Base-by-base conservation (phyloP, 495 filamentous ascomycete species). In the Penicillium ucsense region DNA sequence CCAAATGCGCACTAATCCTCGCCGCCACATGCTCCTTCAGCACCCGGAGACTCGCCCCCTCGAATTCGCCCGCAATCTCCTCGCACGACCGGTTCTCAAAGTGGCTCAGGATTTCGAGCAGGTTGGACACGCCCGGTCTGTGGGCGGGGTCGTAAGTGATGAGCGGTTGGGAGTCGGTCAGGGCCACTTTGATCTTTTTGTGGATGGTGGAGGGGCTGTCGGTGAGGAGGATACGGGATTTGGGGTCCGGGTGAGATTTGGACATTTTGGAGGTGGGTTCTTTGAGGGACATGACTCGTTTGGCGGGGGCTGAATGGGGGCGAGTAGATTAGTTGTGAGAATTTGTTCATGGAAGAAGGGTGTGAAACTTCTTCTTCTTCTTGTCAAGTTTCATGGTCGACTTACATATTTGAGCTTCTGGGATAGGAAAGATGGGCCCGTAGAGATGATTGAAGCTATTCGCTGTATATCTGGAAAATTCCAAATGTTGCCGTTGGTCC, bases 401-500 rank as follows among this genome's bases (percentile, higher is more conserved):
- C 33, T 54, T 73, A 90, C 89, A 85, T 39, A 91, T 74, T 3
- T 94, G 65, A 1, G 86, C 90, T 51, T 85, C 67, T 5, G 92
- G 92, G 1, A 67, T 56, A 0, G 80, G 67, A 31, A 91, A 79
- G n/a, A 84, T 58, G 0, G 72, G 54, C 3, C 77, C 74, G 59
- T 84, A 89, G 10, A 73, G 63, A 59, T 84, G 71, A 64, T 95
- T 92, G 71, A 97, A 98, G 50, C 82, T 84, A 47, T 78, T 83
- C 28, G 83, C 92, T 49, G 84, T 82, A 54, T 91, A 80, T 44
- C 92, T 73, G 9, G 89, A 80, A 59, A 96, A 94, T 63, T 98
- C 94, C 38, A 98, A 75, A 63, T 98, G 92, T 59, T 98, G 92
- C 41, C 67, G 70, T 66, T 98, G 92, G 60, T 98, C 92, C 51